Conservation (phyloP, 2,329 filamentous ascomycete genomes). For the Colletotrichum eleusines region DNA sequence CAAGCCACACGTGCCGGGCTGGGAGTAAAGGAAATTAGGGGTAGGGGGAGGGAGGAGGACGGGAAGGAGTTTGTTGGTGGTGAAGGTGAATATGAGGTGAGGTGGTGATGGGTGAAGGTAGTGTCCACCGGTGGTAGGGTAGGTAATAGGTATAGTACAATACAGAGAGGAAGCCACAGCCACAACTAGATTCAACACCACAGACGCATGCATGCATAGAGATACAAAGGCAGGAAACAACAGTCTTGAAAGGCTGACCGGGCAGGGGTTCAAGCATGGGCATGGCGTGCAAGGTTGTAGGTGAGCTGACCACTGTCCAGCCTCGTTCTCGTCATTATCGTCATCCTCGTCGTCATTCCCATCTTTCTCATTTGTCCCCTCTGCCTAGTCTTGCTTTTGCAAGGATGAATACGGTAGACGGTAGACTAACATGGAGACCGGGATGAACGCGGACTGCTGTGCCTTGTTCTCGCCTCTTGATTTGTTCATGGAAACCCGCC, state of each 20-base stretch:
- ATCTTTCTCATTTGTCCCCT: neutral
- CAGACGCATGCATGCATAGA: too few relatives aligned
- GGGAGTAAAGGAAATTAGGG: neutral
- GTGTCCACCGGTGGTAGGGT: neutral
- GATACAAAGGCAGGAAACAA: neutral
- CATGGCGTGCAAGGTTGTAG: neutral
- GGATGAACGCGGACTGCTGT: neutral
- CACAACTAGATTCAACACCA: neutral
- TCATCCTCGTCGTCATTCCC: neutral
- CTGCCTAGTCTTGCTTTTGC: neutral
- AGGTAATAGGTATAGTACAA: neutral
- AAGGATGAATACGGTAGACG: neutral
- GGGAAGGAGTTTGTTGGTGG: slow-evolving; percentile 14
- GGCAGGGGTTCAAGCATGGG: neutral
- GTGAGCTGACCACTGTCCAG: too few relatives aligned
- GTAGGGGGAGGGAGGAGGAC: slow-evolving; percentile 11
- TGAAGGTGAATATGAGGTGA: slow-evolving; percentile 1
- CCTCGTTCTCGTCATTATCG: too few relatives aligned
- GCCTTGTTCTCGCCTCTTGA: neutral
- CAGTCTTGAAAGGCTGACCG: neutral
- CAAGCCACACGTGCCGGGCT: slow-evolving; percentile 19
- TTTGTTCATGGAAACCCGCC: slow-evolving; percentile 6
- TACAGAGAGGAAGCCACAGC: slow-evolving; percentile 1
- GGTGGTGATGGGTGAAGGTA: slow-evolving; percentile 6
- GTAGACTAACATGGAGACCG: neutral